Evolutionary conservation across 176 grass and related monocot genomes (phyloP), one percentile per base, ranked within the genome.

Genomic region (Elymus sibiricus): DNA sequence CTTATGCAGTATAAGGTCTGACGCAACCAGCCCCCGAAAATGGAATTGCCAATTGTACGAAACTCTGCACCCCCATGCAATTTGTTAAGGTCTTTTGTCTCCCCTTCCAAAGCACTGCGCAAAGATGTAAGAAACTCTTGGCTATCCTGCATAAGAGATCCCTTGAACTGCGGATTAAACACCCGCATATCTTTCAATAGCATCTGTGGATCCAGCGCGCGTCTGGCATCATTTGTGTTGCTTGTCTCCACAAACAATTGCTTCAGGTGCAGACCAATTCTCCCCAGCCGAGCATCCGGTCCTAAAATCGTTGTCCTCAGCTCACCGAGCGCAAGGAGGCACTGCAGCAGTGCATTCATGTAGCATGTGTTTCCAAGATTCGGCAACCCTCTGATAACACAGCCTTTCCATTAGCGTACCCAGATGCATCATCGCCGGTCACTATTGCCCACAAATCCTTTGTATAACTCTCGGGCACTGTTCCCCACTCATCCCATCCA

Each of bases 311-410:
- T 79, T 47, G 61, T 46, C 44, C 88, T 82, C 76, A 95, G 79
- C 26, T 67, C 85, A 72, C 90, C 81, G 59, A 98, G 87, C 19
- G 72, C 83, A 62, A 98, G 90, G 72, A 98, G 88, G 80, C 94
- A 95, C 90, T 98, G 95, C 74, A 98, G 44, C 22, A 89, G 32
- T 15, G 92, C 88, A 81, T 94, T 98, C 68, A 95, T 53, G 84
- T 95, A 98, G 76, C 96, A 98, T 27, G 90, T 92, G 70, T 88
- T 87, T 6, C 86, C 86, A 17, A 83, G 65, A 72, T 98, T 98
- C 1, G 86, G 82, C 12, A 98, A 87, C 79, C 95, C 95, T 87
- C 68, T 93, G 49, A 95, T 87, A 59, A 62, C 64, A 82, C 83
- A 83, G 16, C 81, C 78, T 84, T 60, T 64, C 27, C 63, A 68